A percentile compares a stretch with the other conserved stretches of the same genome.
Evolutionary conservation across 805 yeast genomes (phyloP).

Genomic region (Saccharomycopsis amapae): DNA sequence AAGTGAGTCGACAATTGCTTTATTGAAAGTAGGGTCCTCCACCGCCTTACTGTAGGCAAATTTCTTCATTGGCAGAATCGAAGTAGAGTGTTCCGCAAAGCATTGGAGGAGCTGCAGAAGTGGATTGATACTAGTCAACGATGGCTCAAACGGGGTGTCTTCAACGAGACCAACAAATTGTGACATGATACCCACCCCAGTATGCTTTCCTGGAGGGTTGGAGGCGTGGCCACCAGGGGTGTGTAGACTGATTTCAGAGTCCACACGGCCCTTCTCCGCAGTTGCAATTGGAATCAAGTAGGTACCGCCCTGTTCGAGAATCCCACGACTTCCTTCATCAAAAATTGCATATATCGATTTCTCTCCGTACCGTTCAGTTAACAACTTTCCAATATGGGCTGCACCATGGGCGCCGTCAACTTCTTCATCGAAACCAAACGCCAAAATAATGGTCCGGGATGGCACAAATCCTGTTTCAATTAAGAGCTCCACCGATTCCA

Average conservation of each 20-base stretch:
- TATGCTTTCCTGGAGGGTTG: conserved; percentile 74
- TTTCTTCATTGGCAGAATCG: conserved; percentile 28
- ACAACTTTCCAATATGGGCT: conserved; percentile 34
- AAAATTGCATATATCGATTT: conserved; percentile 54
- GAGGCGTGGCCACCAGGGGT: conserved; percentile 80
- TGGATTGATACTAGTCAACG: conserved; percentile 52
- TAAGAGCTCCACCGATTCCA: conserved; percentile 59
- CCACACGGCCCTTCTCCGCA: conserved; percentile 56
- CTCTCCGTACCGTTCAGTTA: conserved; percentile 50
- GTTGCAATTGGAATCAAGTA: conserved; percentile 49
- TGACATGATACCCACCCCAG: conserved; percentile 68
- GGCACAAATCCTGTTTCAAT: conserved; percentile 45
- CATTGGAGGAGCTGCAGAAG: conserved; percentile 51
- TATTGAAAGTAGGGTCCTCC: too few species aligned
- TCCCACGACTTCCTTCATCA: conserved; percentile 58
- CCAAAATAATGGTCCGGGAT: conserved; percentile 53
- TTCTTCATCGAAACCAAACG: conserved; percentile 81
- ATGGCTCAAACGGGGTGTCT: conserved; percentile 42
- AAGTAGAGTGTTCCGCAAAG: conserved; percentile 44
- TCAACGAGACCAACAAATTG: conserved; percentile 53
- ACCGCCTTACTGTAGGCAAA: too few species aligned
- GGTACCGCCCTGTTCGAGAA: conserved; percentile 36
- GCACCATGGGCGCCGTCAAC: conserved; percentile 62
- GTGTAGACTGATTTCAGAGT: conserved; percentile 41
- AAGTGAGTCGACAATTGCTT: conserved; percentile 27